Evolutionary conservation across 441 rosid species (phyloP).

Genomic region (Syzygium malaccense): DNA sequence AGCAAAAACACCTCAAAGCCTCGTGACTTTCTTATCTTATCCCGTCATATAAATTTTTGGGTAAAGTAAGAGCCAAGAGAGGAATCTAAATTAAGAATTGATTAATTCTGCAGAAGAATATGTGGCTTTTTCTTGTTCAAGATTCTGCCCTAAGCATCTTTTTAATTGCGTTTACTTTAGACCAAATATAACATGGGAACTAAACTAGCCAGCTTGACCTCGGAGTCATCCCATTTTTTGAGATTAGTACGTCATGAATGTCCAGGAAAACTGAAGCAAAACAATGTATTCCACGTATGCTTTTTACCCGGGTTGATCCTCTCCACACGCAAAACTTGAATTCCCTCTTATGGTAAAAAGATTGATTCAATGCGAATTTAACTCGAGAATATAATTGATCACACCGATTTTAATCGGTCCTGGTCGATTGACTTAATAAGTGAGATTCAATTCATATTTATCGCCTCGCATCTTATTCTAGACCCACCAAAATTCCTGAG

Average conservation of each 20-base stretch:
- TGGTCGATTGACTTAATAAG: background rate
- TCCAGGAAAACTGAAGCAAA: background rate
- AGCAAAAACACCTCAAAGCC: background rate
- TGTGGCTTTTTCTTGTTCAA: background rate
- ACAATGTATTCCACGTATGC: background rate
- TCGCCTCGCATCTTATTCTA: background rate
- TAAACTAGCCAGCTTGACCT: background rate
- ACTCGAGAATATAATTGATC: background rate
- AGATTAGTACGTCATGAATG: background rate
- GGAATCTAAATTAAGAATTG: background rate
- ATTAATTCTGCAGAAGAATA: background rate
- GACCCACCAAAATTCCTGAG: background rate
- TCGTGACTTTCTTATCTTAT: background rate
- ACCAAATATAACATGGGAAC: background rate
- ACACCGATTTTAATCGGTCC: fast-evolving
- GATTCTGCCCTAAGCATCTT: background rate
- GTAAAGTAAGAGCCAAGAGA: background rate
- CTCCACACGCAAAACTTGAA: background rate
- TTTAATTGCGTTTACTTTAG: background rate
- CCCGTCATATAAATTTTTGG: background rate
- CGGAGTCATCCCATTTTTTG: background rate
- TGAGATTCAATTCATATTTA: background rate
- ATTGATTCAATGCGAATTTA: background rate
- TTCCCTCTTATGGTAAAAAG: background rate
- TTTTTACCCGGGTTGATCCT: background rate